phyloP scores from a whole-genome alignment of 768 basidiomycete species.

The Agaricus blazei region DNA sequence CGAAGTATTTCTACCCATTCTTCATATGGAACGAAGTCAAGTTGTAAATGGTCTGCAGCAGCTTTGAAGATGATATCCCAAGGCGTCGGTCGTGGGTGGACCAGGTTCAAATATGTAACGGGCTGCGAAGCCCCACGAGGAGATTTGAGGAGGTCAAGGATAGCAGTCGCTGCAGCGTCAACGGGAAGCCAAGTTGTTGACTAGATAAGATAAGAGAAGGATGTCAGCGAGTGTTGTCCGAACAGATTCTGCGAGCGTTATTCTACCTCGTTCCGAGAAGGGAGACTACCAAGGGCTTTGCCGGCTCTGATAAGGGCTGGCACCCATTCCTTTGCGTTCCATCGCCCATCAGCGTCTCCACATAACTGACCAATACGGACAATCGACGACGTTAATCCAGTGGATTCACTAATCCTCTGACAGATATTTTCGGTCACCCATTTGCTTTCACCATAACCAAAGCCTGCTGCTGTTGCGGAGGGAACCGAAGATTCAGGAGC shows the following conservation, averaged over 20 bases:
- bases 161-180: not conserved
- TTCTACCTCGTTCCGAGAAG: not conserved
- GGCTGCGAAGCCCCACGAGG: not conserved
- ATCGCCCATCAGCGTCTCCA: constrained; percentile 36
- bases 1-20: not conserved
- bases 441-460: constrained; percentile 7
- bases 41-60: not conserved
- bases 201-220: not conserved
- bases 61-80: not conserved
- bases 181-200: not conserved
- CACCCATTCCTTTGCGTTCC: constrained; percentile 41
- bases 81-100: not conserved
- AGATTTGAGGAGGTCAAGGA: not conserved
- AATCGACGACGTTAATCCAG: constrained; percentile 8
- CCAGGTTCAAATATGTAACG: not conserved
- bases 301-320: constrained; percentile 16
- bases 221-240: too few species aligned
- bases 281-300: not conserved
- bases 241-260: too few species aligned
- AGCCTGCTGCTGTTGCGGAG: not conserved
- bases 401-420: not conserved
- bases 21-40: not conserved
- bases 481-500: not conserved
- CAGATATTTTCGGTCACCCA: constrained; percentile 5
- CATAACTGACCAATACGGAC: constrained; percentile 40